Conservation (phyloP, 495 filamentous ascomycete species). For the Penicillium taxi region DNA sequence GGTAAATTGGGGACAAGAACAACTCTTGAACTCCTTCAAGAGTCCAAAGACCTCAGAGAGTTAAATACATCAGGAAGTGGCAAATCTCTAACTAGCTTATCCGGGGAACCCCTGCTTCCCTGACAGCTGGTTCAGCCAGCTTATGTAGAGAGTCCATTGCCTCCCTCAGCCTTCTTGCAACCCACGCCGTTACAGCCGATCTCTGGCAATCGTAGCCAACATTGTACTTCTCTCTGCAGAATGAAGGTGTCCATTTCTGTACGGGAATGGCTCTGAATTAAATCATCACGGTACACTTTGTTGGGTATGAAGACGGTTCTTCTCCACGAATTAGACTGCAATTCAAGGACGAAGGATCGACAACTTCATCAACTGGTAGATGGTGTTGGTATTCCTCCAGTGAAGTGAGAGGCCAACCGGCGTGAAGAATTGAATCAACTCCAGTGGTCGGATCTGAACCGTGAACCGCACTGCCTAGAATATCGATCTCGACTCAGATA, state of each 20-base stretch:
- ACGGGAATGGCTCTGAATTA: conserved; percentile 38
- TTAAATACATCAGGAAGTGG: too few relatives aligned
- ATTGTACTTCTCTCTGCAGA: too few relatives aligned
- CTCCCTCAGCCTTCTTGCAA: too few relatives aligned
- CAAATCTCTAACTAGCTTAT: too few relatives aligned
- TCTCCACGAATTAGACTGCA: conserved; percentile 40
- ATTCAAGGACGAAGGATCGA: conserved; percentile 33
- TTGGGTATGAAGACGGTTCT: conserved; percentile 41
- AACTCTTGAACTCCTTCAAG: conserved; percentile 23
- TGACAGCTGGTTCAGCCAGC: too few relatives aligned
- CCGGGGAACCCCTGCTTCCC: too few relatives aligned
- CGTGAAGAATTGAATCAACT: conserved; percentile 36
- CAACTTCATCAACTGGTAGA: conserved; percentile 25
- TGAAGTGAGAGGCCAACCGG: conserved; percentile 36
- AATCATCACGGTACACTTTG: conserved; percentile 32
- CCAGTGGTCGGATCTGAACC: conserved; percentile 35
- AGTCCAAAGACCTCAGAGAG: conserved; percentile 22
- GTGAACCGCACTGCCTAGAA: conserved; percentile 39
- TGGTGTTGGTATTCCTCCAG: conserved; percentile 29
- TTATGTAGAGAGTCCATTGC: too few relatives aligned
- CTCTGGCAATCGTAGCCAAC: too few relatives aligned
- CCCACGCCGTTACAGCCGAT: too few relatives aligned
- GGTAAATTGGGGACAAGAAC: too few relatives aligned
- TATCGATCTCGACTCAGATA: conserved; percentile 39
- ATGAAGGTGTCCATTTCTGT: too few relatives aligned